Evolutionary conservation across 768 basidiomycete species (phyloP).

Genomic region (Leccinum olivaceopallidum): DNA sequence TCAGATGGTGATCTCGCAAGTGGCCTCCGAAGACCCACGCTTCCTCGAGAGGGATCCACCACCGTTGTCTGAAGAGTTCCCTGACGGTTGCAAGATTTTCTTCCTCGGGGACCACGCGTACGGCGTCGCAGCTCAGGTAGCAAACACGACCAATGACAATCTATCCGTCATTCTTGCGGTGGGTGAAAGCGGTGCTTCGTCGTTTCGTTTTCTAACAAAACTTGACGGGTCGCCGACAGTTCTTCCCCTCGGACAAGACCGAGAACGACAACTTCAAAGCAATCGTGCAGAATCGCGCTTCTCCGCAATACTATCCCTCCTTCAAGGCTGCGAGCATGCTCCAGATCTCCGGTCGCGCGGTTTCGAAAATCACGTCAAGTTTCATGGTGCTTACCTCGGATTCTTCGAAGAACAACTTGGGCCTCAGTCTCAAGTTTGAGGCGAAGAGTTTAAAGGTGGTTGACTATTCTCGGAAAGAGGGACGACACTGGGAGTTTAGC

Average conservation of each 20-base stretch:
- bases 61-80: constrained; percentile 85
- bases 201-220: constrained; percentile 1
- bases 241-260: constrained; percentile 79
- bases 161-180: constrained; percentile 90
- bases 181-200: constrained; percentile 19
- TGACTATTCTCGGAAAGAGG: constrained; percentile 85
- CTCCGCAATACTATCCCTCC: constrained; percentile 71
- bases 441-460: constrained; percentile 91
- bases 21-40: constrained; percentile 87
- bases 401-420: constrained; percentile 82
- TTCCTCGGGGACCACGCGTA: constrained; percentile 95
- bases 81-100: constrained; percentile 87
- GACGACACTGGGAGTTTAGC: constrained; percentile 90
- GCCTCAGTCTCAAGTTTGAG: constrained; percentile 95
- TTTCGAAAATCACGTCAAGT: constrained; percentile 92
- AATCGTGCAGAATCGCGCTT: constrained; percentile 52
- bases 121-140: constrained; percentile 92
- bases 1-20: constrained; percentile 80
- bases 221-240: constrained; percentile 44
- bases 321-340: constrained; percentile 76
- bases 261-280: constrained; percentile 80
- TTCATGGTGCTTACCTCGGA: constrained; percentile 84
- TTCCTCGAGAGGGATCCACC: constrained; percentile 81
- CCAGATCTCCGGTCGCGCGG: constrained; percentile 70
- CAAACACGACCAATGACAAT: constrained; percentile 62